Base-by-base conservation (phyloP, 108 stramenopile genomes). In the Cyclotella cryptica region DNA sequence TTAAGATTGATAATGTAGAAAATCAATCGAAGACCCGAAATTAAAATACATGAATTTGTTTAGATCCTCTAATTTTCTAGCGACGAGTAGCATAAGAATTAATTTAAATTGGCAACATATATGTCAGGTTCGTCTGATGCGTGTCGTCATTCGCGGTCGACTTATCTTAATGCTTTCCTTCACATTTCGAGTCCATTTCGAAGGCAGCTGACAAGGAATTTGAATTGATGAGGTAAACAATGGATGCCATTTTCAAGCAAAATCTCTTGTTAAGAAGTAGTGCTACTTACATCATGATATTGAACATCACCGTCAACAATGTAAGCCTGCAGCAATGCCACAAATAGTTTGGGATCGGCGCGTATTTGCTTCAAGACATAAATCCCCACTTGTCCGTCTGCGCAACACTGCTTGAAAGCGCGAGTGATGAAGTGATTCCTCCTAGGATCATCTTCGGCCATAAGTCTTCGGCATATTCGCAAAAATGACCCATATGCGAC, bases 401-500 rank as follows among this genome's bases (percentile, higher is more conserved):
- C 28, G 45, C 81, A 83, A 57, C 81, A 83, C 53, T 83, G 77
- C 30, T 41, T 63, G 46, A 83, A 83, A n/a, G 77, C 81, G 2
- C 66, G 65, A 69, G 79, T 47, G 15, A 80, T 73, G 13, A 69
- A 69, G 22, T 80, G 29, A 41, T 65, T 54, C 19, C 72, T 60
- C 49, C 72, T 64, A 54, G 71, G 24, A 68, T 78, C 77, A 41
- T 83, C 81, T 21, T 66, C 63, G 18, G 62, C 39, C 60, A 84
- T 84, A 13, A 84, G 61, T 27, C 65, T 80, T 12, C 74, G 71
- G 39, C 79, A 80, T 29, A 78, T 24, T 66, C 77, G 69, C 6
- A 84, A 70, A 46, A 80, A 80, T 8, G 83, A 70, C 13, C 83
- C 83, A 51, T 84, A 84, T n/a, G 75, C 72, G 43, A 84, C 83